Conservation (phyloP, 371 early-diverging fungal species). For the Mortierella polycephala region DNA sequence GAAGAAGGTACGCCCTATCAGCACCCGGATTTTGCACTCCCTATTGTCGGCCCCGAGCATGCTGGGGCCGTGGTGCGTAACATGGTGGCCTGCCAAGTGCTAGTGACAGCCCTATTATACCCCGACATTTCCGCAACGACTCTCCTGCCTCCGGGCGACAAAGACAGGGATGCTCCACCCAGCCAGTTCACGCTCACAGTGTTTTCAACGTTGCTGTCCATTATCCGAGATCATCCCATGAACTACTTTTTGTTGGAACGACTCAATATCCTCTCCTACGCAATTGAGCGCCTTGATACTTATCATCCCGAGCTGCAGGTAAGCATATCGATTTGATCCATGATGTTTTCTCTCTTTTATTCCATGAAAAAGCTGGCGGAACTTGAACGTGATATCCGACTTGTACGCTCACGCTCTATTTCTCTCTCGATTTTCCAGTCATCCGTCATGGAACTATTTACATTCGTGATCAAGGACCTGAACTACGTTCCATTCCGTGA, state of each 20-base stretch:
- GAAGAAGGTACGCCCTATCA: constrained; percentile 69
- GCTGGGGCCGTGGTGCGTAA: constrained; percentile 60
- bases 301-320: constrained; percentile 64
- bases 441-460: constrained; percentile 65
- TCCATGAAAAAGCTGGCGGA: no score
- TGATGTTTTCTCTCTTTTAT: neutral
- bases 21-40: constrained; percentile 59
- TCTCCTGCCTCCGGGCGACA: constrained; percentile 21
- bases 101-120: constrained; percentile 59
- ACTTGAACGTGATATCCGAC: no score
- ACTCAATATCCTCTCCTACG: constrained; percentile 60
- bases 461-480: constrained; percentile 68
- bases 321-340: constrained; percentile 1
- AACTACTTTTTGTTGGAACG: constrained; percentile 69
- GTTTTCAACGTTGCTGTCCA: constrained; percentile 56
- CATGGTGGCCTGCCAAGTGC: constrained; percentile 58
- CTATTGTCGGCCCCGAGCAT: constrained; percentile 55
- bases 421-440: constrained; percentile 33
- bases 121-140: constrained; percentile 47
- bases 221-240: constrained; percentile 59
- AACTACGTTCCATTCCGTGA: constrained; percentile 79
- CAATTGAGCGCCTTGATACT: constrained; percentile 67
- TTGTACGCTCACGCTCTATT: neutral
- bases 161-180: constrained; percentile 41
- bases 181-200: constrained; percentile 42